These are phyloP conservation scores for Lentinula sp. DNA, from an alignment of 768 basidiomycete species.

Conservation along the genomic window DNA sequence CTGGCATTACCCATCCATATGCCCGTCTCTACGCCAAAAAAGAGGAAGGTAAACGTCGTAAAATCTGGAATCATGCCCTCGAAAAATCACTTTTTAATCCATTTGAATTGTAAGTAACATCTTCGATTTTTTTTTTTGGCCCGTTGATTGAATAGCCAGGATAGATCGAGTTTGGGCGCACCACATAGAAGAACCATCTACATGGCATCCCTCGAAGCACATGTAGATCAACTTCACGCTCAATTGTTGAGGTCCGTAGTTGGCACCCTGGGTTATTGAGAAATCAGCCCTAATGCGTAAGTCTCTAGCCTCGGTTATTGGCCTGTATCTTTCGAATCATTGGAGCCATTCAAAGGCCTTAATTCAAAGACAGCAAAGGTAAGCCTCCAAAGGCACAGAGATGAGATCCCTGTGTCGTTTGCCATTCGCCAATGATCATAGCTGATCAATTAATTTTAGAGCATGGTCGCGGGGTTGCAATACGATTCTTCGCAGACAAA, in stretches of 20 bases:
- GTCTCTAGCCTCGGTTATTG: conserved; percentile 36
- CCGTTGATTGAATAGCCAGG: not conserved
- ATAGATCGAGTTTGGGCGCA: conserved; percentile 59
- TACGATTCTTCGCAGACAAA: conserved; percentile 55
- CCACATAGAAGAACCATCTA: conserved; percentile 67
- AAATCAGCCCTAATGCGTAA: not conserved
- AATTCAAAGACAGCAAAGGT: conserved; percentile 77
- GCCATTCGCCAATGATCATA: not conserved
- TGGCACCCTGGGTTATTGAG: not conserved
- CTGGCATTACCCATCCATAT: conserved; percentile 53
- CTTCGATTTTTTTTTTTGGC: not conserved
- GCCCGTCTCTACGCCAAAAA: conserved; percentile 64
- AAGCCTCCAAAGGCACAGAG: conserved; percentile 1
- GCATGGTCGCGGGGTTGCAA: conserved; percentile 68
- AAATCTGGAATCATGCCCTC: conserved; percentile 73
- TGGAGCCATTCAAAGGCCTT: conserved; percentile 63
- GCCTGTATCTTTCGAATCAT: conserved; percentile 48
- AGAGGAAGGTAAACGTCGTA: conserved; percentile 57
- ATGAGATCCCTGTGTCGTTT: not conserved
- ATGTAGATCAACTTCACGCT: conserved; percentile 62
- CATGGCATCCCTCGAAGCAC: conserved; percentile 64
- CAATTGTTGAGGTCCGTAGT: conserved; percentile 38
- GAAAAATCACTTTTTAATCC: conserved; percentile 67
- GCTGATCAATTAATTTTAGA: conserved; percentile 29
- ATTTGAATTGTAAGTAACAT: conserved; percentile 50